These are phyloP conservation scores for Patellifolia procumbens DNA, from an alignment of 179 eudicot genomes.

Conservation along the genomic window DNA sequence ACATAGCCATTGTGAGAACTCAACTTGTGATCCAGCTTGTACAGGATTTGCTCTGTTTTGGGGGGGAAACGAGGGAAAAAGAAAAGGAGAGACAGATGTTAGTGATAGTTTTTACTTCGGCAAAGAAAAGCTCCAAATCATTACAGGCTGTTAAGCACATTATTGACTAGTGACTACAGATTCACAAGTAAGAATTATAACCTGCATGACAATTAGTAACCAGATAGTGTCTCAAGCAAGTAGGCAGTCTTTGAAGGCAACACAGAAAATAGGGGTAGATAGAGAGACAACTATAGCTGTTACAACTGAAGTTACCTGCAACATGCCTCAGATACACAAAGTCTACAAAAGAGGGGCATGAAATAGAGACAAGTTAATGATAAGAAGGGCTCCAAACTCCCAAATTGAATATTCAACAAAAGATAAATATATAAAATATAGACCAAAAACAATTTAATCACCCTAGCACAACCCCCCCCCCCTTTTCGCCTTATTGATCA, in stretches of 20 bases:
- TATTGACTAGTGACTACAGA: background rate
- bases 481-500: too few species aligned
- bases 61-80: background rate
- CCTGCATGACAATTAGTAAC: too few species aligned
- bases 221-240: background rate
- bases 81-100: background rate
- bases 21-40: constrained; percentile 76
- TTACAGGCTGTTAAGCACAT: background rate
- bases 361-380: background rate
- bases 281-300: background rate
- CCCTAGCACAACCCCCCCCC: too few species aligned
- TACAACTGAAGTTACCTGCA: background rate
- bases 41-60: constrained; percentile 71
- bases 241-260: background rate
- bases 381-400: background rate
- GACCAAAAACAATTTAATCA: too few species aligned
- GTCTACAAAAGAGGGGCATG: background rate
- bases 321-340: background rate
- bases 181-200: background rate
- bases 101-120: background rate
- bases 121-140: background rate
- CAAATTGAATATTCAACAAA: background rate
- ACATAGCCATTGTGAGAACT: constrained; percentile 86
- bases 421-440: too few species aligned
- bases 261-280: background rate